These are phyloP conservation scores for Kodamaea ohmeri DNA, from an alignment of 1,139 yeast species.

Conservation along the genomic window DNA sequence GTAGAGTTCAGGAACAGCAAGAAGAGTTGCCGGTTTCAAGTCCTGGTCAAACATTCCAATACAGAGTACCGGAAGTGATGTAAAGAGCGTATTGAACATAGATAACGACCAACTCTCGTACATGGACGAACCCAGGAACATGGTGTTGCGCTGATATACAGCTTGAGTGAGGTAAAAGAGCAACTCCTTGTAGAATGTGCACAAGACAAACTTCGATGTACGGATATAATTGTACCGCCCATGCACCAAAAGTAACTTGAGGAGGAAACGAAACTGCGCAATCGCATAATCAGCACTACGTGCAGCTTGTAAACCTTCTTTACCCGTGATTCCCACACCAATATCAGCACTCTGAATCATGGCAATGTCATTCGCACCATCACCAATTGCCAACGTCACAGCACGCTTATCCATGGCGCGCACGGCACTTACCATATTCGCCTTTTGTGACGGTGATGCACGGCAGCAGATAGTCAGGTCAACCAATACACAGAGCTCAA, in stretches of 20 bases:
- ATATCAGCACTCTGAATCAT: conserved; percentile 99
- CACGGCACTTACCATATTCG: conserved; percentile 78
- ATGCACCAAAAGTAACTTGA: conserved; percentile 83
- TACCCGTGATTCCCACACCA: conserved; percentile 96
- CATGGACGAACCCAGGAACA: conserved; percentile 90
- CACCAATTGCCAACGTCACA: conserved; percentile 96
- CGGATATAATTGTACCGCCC: conserved; percentile 94
- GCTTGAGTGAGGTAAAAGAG: conserved; percentile 87
- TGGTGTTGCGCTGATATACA: conserved; percentile 78
- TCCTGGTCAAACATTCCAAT: conserved; percentile 97
- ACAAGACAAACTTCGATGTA: conserved; percentile 85
- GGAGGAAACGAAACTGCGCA: conserved; percentile 85
- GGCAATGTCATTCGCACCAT: conserved; percentile 98
- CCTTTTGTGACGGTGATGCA: conserved; percentile 96
- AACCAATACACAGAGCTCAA: conserved; percentile 80
- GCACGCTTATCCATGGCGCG: conserved; percentile 60
- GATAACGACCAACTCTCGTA: conserved; percentile 96
- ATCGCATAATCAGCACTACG: conserved; percentile 92
- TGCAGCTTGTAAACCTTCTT: conserved; percentile 96
- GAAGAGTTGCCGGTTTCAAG: conserved; percentile 77
- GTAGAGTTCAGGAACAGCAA: conserved; percentile 91
- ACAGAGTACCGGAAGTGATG: conserved; percentile 87
- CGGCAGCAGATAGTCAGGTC: conserved; percentile 95
- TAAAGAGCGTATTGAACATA: conserved; percentile 94
- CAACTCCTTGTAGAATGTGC: conserved; percentile 93